Percentiles rank a stretch among this genome's conserved stretches.
Evolutionary conservation across 2,329 filamentous ascomycete species (phyloP).

Genomic region (Colletotrichum sp.): DNA sequence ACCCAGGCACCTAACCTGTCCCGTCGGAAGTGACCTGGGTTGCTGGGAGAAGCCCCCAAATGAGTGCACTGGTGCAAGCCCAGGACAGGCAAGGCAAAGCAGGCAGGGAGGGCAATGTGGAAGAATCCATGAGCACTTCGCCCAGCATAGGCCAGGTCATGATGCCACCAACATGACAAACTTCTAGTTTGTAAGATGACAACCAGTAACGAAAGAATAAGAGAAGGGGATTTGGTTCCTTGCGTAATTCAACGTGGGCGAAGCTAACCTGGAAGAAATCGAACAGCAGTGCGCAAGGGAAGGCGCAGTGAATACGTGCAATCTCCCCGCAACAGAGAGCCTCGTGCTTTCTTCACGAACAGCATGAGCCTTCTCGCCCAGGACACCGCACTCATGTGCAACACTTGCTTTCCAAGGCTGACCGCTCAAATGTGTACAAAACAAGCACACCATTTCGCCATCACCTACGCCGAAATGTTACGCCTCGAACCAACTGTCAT

Average conservation of each 20-base stretch:
- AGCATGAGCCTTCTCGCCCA: neutral
- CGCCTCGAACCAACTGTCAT: constrained; percentile 45
- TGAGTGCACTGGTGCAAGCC: neutral
- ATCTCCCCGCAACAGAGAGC: neutral
- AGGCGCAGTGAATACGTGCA: neutral
- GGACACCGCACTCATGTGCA: neutral
- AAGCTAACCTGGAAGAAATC: neutral
- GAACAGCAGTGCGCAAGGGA: neutral
- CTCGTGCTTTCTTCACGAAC: neutral
- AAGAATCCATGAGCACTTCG: neutral
- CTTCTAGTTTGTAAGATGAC: neutral
- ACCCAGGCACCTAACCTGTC: too few species aligned
- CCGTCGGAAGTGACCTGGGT: neutral
- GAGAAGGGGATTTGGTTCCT: neutral
- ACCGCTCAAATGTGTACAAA: neutral
- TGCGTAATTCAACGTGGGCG: neutral
- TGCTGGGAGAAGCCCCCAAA: neutral
- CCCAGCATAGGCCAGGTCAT: neutral
- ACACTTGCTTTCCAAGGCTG: neutral
- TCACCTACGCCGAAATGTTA: constrained; percentile 37
- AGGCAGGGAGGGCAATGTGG: neutral
- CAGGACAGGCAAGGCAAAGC: too few species aligned
- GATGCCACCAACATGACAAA: neutral
- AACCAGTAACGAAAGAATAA: neutral
- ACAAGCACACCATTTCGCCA: neutral